Evolutionary conservation across 164 flowering plant genomes (phyloP).

Genomic region (Aristolochia fimbriata): DNA sequence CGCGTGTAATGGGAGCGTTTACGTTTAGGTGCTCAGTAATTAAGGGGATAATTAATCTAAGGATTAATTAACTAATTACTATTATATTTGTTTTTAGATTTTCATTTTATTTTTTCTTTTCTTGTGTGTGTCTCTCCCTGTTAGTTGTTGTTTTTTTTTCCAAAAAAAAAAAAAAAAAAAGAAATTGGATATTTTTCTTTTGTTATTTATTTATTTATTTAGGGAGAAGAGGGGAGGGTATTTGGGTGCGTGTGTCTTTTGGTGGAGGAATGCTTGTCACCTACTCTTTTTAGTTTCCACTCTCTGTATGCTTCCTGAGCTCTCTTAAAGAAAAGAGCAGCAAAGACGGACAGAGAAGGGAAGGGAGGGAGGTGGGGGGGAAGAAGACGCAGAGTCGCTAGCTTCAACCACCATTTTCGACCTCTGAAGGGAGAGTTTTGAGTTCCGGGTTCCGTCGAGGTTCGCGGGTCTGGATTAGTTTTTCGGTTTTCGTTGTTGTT

Average conservation of each 20-base stretch:
- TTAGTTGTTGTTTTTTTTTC: too few relatives aligned
- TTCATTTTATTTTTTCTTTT: background rate
- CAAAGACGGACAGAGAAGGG: conserved; percentile 3
- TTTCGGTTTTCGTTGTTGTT: too few relatives aligned
- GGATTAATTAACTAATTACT: background rate
- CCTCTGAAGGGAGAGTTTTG: conserved; percentile 11
- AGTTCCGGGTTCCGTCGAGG: too few relatives aligned
- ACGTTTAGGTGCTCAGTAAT: too few relatives aligned
- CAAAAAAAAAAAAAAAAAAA: too few relatives aligned
- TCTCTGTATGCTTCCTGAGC: conserved; percentile 3
- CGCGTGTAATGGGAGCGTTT: too few relatives aligned
- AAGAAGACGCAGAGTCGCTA: background rate
- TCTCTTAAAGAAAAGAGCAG: background rate
- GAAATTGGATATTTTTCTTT: too few relatives aligned
- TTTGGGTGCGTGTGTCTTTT: conserved; percentile 21
- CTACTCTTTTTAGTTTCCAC: conserved; percentile 39
- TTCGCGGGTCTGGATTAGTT: too few relatives aligned
- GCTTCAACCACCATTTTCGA: conserved; percentile 1
- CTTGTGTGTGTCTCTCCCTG: too few relatives aligned
- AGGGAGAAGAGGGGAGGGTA: too few relatives aligned
- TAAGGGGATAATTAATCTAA: too few relatives aligned
- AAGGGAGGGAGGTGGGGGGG: background rate
- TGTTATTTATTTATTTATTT: too few relatives aligned
- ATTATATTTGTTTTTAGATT: background rate
- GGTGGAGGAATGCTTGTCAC: conserved; percentile 70